Percentiles rank a stretch among this genome's conserved stretches.
Conservation (phyloP, 768 basidiomycete genomes). For the Rhodotorula graminis region DNA sequence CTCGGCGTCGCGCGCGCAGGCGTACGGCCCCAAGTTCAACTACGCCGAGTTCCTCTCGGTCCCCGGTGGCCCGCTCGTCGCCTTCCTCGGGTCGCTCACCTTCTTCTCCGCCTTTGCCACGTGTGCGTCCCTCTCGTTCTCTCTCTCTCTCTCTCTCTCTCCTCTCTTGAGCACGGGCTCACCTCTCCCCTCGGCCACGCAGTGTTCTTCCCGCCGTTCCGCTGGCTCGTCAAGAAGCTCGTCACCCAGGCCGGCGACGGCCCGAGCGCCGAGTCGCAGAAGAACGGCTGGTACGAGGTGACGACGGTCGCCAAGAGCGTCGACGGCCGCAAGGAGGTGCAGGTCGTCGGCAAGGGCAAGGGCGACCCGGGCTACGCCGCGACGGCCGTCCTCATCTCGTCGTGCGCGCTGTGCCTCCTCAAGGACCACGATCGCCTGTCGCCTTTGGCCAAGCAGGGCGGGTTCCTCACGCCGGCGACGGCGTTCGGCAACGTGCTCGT, state of each 20-base stretch:
- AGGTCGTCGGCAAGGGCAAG: slow-evolving; percentile 60
- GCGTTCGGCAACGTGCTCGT: slow-evolving; percentile 75
- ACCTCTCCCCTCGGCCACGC: background rate
- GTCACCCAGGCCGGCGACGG: slow-evolving; percentile 56
- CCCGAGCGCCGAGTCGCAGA: slow-evolving; percentile 60
- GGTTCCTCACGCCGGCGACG: slow-evolving; percentile 74
- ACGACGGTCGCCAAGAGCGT: slow-evolving; percentile 68
- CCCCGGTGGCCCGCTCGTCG: slow-evolving; percentile 18
- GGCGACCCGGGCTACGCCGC: slow-evolving; percentile 74
- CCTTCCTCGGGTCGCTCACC: background rate
- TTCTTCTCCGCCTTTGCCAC: background rate
- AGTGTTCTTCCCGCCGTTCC: slow-evolving; percentile 26
- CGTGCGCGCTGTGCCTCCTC: slow-evolving; percentile 68
- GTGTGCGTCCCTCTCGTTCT: background rate
- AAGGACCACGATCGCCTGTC: slow-evolving; percentile 57
- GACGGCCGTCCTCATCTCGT: slow-evolving; percentile 64
- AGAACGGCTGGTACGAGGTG: slow-evolving; percentile 59
- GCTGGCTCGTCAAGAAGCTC: slow-evolving; percentile 20
- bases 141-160: background rate
- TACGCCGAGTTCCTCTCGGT: slow-evolving; percentile 65
- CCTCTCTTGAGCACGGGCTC: no score
- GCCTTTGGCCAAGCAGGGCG: slow-evolving; percentile 59
- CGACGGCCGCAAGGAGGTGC: slow-evolving; percentile 52
- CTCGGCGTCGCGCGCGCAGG: slow-evolving; percentile 37
- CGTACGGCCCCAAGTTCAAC: slow-evolving; percentile 67